Evolutionary conservation across 2,329 filamentous ascomycete species (phyloP), one percentile per base, ranked within the genome.

Genomic region (Xylaria sp.): DNA sequence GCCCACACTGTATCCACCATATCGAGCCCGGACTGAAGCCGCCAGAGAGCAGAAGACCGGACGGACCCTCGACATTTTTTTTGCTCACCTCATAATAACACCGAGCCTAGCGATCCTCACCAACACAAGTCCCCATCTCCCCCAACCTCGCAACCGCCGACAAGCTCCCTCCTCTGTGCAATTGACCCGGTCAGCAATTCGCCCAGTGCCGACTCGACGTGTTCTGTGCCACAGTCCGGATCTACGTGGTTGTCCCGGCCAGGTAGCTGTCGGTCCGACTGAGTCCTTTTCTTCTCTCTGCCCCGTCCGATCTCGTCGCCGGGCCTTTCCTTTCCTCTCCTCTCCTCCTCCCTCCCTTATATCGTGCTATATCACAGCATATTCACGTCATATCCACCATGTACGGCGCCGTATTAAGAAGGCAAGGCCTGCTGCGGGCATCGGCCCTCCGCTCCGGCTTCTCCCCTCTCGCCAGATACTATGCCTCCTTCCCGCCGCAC

Each of bases 401-500:
- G 88, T 85, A 90, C 81, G 85, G 86, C 80, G 86, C 87, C 75
- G 86, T 87, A 74, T 83, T 90, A 76, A 84, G 88, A 83, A 87
- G 88, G 86, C 87, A 87, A 78, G 83, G 83, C 78, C 83, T 90
- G 78, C 82, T 85, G 74, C 82, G 84, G 74, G 79, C 80, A 72
- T 80, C 81, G 74, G 79, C 84, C 76, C 80, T 86, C 77, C 83
- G 85, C 77, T 82, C 81, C 72, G 83, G 83, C 74, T 81, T 85
- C 75, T 79, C 83, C 63, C 84, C 84, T 72, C 85, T 89, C 70
- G 84, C 87, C 81, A 85, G 89, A 84, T 88, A 83, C 82, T 89
- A 87, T 85, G 96, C 87, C 75, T 97, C 95, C 58, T 98, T 93
- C 85, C 97, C 96, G 74, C 90, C 94, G 75, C 96, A 99, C 85